Evolutionary conservation across 1,284 basidiomycete genomes (phyloP).

Genomic region (Rhodotorula sp.): DNA sequence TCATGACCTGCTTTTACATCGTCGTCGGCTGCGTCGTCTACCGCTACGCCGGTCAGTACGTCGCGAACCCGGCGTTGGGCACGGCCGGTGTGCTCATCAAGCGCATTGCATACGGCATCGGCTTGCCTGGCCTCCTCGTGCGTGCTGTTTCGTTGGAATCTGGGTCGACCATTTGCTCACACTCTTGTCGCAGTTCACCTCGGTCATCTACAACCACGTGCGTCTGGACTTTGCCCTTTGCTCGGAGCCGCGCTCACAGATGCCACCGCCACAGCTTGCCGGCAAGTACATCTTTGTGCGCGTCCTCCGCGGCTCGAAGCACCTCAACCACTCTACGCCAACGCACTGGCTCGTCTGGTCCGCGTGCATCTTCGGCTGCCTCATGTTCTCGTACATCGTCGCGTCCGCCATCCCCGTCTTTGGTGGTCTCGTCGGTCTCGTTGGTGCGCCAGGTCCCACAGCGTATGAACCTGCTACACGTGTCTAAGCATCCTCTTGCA

Average conservation of each 20-base stretch:
- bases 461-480: too few relatives aligned
- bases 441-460: conserved; percentile 1
- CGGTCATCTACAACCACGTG: conserved; percentile 57
- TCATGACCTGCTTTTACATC: conserved; percentile 45
- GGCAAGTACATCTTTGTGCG: conserved; percentile 64
- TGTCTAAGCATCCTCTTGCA: too few relatives aligned
- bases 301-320: conserved; percentile 59
- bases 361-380: conserved; percentile 55
- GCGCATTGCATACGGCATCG: conserved; percentile 50
- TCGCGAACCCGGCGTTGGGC: conserved; percentile 52
- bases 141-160: too few relatives aligned
- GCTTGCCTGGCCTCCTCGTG: conserved; percentile 45
- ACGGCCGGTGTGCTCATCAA: conserved; percentile 52
- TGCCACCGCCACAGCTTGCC: not conserved
- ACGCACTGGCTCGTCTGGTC: conserved; percentile 59
- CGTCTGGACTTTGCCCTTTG: not conserved
- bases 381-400: conserved; percentile 56
- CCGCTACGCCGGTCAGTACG: conserved; percentile 39
- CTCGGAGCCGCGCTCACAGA: not conserved
- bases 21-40: conserved; percentile 28
- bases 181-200: not conserved
- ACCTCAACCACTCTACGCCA: conserved; percentile 61
- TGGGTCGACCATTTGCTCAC: too few relatives aligned
- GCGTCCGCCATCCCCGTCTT: conserved; percentile 50
- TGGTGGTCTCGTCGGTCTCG: conserved; percentile 16